Percentiles rank a stretch among this genome's conserved stretches.
These are phyloP conservation scores for Rosa lucieae DNA, from an alignment of 306 rosid genomes.

Conservation along the genomic window DNA sequence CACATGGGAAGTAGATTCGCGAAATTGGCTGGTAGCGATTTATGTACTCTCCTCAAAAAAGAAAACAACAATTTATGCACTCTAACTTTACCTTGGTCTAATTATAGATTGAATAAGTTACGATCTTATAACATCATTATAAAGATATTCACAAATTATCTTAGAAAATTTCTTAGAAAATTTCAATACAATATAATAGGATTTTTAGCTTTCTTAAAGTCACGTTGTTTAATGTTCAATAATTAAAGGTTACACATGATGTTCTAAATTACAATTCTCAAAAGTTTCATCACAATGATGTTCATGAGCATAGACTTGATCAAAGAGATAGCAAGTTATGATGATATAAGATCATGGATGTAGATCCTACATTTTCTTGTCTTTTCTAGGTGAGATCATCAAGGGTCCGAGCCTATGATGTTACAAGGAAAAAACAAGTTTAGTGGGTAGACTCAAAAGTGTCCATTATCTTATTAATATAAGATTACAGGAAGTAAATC, in stretches of 20 bases:
- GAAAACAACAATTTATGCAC: no score
- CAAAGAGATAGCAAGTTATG: background rate
- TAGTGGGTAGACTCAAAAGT: constrained; percentile 2
- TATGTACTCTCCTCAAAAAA: background rate
- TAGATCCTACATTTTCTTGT: constrained; percentile 4
- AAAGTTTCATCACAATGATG: background rate
- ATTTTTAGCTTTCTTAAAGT: background rate
- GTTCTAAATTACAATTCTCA: background rate
- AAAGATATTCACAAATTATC: no score
- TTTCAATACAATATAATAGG: no score
- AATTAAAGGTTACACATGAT: background rate
- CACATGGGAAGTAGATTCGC: background rate
- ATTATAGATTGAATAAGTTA: background rate
- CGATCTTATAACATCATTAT: background rate
- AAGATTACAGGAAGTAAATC: background rate
- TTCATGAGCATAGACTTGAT: background rate
- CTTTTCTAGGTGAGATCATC: background rate
- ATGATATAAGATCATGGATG: background rate
- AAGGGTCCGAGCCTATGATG: background rate
- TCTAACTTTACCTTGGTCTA: no score
- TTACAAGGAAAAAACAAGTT: background rate
- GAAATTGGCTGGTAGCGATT: background rate
- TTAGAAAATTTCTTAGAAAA: no score
- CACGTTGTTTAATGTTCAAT: background rate
- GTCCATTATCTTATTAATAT: background rate